Base-by-base conservation (phyloP, 176 grass and related monocot species). In the Eleusine coracana region DNA sequence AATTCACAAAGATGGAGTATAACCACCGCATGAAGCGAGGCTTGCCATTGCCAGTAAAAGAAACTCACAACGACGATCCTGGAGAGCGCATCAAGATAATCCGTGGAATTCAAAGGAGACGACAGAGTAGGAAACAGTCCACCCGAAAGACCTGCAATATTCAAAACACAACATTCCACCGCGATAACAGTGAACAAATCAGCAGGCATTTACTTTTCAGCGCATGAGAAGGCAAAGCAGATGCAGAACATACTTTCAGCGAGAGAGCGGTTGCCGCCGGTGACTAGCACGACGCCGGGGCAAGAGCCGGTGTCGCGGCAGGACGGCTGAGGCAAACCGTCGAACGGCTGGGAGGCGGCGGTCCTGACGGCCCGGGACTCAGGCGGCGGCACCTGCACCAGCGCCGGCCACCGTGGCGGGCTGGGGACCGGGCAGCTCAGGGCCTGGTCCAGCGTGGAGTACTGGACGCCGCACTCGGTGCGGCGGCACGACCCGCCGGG, bases 401-500 rank as follows among this genome's bases (percentile, higher is more conserved):
- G 37, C 49, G 82, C 86, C 10, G 96, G 96, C 96, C 92, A 98
- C 3, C 70, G 20, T 0, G 89, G 52, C 4, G 92, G 92, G 55
- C 12, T 90, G 34, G 81, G 59, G 37, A 98, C 91, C 10, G 96
- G 84, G 82, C 96, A 98, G 71, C 83, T 86, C 18, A 16, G 55
- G 23, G 93, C 92, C 79, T 98, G 92, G 62, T 93, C 90, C 21
- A 93, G 79, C 15, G 92, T 90, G 5, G 96, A 98, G 92, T 91
- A 29, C 83, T 93, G 86, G 58, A 79, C 61, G 70, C 96, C 92
- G 72, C 96, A 95, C 48, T 89, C 86, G 4, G 89, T 92, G 72
- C 83, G 83, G 80, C 87, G 74, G 80, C 90, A 96, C 10, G n/a
- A 25, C 7, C 68, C 88, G 31, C 4, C 49, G n/a, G 79, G 66